Conservation (phyloP, 805 yeast genomes). For the Ogataea philodendri region DNA sequence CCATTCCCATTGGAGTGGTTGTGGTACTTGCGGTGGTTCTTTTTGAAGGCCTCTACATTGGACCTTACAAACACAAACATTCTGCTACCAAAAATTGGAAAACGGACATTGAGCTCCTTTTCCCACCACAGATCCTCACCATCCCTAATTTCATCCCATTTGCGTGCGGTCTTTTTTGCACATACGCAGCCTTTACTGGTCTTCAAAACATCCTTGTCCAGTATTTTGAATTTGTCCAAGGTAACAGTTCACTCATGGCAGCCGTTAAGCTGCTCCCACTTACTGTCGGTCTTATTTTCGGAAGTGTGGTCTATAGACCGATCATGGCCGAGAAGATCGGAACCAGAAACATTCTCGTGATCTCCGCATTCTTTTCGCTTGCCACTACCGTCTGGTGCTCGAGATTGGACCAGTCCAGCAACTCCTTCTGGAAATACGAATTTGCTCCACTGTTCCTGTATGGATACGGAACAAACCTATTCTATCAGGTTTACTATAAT, state of each 20-base stretch:
- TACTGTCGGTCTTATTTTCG: constrained; percentile 32
- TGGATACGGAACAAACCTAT: constrained; percentile 29
- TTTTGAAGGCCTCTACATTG: constrained; percentile 32
- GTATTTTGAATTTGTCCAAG: constrained; percentile 31
- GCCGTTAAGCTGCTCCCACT: constrained; percentile 39
- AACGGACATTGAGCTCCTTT: constrained; percentile 20
- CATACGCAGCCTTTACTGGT: constrained; percentile 16
- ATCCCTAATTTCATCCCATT: constrained; percentile 26
- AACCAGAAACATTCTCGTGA: constrained; percentile 18
- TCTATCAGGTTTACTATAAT: constrained; percentile 35
- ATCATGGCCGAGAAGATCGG: constrained; percentile 21
- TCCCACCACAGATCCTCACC: constrained; percentile 23
- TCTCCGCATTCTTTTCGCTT: constrained; percentile 11
- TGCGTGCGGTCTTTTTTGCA: constrained; percentile 13
- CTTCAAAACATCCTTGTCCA: constrained; percentile 15
- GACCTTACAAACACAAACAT: constrained; percentile 8
- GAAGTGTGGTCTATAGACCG: constrained; percentile 26
- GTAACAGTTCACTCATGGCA: constrained; percentile 34
- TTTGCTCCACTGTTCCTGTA: constrained; percentile 25
- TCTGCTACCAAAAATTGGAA: constrained; percentile 15
- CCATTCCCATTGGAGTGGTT: constrained; percentile 39
- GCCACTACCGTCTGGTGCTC: constrained; percentile 26
- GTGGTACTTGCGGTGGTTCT: constrained; percentile 27
- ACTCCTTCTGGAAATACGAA: constrained; percentile 28
- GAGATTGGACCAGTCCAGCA: constrained; percentile 16